Evolutionary conservation across 768 basidiomycete genomes (phyloP), one percentile per base, ranked within the genome.

Genomic region (Tulasnella sp.): DNA sequence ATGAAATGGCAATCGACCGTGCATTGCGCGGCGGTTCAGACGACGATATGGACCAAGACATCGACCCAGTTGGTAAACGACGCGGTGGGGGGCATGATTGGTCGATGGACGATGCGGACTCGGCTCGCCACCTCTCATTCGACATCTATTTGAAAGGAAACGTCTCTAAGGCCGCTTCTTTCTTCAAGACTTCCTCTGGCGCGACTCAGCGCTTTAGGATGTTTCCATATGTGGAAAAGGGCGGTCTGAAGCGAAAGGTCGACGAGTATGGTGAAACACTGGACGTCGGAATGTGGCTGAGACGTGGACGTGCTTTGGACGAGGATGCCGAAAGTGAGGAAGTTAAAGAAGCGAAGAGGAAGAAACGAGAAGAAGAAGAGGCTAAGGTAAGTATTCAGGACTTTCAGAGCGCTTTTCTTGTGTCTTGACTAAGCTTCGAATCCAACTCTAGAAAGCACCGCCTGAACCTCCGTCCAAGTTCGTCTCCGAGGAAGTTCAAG

Each of bases 81-180:
- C 54, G 40, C 37, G 77, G 48, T 18, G 77, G 77, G 75, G 60
- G 42, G 42, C 50, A 78, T 37, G 77, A 78, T 8, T 78, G 77
- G 77, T 69, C 77, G 2, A 64, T 78, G 64, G 95, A 96, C 81
- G 94, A 96, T 80, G 91, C 92, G 1, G 84, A 92, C 77, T 91
- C 92, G 20, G 92, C 91, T 83, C 92, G 93, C 58, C 86, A 93
- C 77, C 86, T 97, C 54, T 97, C 95, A 1, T 99, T 94, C 83
- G 98, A 99, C 86, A 98, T 99, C 83, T 99, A 96, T 85, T 89
- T 99, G 81, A 98, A 97, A 85, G 97, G 97, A n/a, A 96, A 97
- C 82, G 94, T 96, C 72, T 92, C 94, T 40, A 93, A 94, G 82
- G 89, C 83, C 31, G 80, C 93, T 37, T 92, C 93, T 2, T 96